Conservation (phyloP, 2,329 filamentous ascomycete genomes). For the Didymella lethalis region DNA sequence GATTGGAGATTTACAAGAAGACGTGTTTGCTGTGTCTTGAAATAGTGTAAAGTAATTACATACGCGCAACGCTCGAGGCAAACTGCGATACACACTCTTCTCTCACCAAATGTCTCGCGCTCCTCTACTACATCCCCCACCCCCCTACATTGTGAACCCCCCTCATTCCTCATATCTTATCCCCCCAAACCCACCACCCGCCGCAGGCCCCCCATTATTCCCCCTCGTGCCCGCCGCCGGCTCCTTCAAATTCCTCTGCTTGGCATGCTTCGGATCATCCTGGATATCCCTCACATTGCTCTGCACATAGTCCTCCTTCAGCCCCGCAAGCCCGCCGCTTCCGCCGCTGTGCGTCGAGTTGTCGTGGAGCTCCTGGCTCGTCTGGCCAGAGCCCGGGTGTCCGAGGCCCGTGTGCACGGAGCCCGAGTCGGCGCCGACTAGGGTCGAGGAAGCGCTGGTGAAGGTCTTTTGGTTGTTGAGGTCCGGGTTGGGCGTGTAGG, state of each 20-base stretch:
- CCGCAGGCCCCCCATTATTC: slow-evolving; percentile 39
- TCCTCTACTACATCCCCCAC: too few species aligned
- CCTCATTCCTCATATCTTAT: too few species aligned
- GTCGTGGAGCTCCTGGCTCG: slow-evolving; percentile 59
- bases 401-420: slow-evolving; percentile 64
- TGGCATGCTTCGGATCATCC: slow-evolving; percentile 45
- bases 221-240: slow-evolving; percentile 47
- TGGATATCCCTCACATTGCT: slow-evolving; percentile 33
- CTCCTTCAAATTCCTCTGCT: slow-evolving; percentile 51
- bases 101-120: too few species aligned
- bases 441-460: slow-evolving; percentile 56
- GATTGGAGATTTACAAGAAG: too few species aligned
- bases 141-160: too few species aligned
- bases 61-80: too few species aligned
- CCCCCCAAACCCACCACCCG: slow-evolving; percentile 11
- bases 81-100: too few species aligned
- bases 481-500: slow-evolving; percentile 57
- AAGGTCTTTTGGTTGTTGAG: slow-evolving; percentile 53
- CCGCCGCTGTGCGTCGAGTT: slow-evolving; percentile 48
- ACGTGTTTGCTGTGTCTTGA: too few species aligned
- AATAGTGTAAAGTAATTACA: too few species aligned
- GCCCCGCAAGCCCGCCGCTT: slow-evolving; percentile 56
- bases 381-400: slow-evolving; percentile 60
- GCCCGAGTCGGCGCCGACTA: slow-evolving; percentile 61
- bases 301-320: slow-evolving; percentile 39